A percentile compares a stretch with the other conserved stretches of the same genome.
These are phyloP conservation scores for Bipolaris sorokiniana DNA, from an alignment of 2,329 filamentous ascomycete genomes.

Conservation along the genomic window DNA sequence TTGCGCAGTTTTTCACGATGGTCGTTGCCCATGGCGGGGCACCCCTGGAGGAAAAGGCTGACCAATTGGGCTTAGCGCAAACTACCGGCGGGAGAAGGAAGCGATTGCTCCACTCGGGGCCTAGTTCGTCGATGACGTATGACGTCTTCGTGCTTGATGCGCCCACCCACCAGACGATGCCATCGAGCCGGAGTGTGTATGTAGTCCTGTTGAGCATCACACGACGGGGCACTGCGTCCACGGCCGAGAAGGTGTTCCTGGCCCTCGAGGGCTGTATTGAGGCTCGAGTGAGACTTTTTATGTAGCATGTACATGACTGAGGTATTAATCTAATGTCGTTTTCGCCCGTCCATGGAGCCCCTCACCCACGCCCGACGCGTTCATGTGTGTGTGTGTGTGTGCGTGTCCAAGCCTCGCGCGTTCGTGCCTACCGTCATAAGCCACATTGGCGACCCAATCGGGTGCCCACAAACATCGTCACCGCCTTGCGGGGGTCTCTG, in stretches of 20 bases:
- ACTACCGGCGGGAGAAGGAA: constrained; percentile 31
- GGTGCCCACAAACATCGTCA: constrained; percentile 36
- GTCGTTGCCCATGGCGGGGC: constrained; percentile 17
- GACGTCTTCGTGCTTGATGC: constrained; percentile 3
- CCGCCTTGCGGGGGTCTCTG: constrained; percentile 35
- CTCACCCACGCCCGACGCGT: too few relatives aligned
- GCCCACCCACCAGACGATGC: constrained; percentile 10
- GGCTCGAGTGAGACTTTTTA: neutral
- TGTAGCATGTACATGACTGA: constrained; percentile 14
- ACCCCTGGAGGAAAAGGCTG: constrained; percentile 17
- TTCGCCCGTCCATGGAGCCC: neutral
- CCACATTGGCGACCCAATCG: constrained; percentile 32
- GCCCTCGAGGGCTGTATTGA: neutral
- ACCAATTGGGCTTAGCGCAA: constrained; percentile 32
- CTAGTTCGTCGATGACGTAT: constrained; percentile 31
- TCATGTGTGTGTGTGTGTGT: neutral
- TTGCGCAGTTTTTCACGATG: constrained; percentile 15
- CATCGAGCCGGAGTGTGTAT: constrained; percentile 12
- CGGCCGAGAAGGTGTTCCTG: constrained; percentile 32
- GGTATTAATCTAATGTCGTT: constrained; percentile 33
- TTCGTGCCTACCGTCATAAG: constrained; percentile 16
- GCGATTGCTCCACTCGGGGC: constrained; percentile 13
- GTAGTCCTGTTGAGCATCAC: constrained; percentile 8
- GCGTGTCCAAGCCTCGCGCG: constrained; percentile 5
- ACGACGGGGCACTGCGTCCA: constrained; percentile 23